These are phyloP conservation scores for Ophiostoma sp. DNA, from an alignment of 2,329 filamentous ascomycete species.

Conservation along the genomic window DNA sequence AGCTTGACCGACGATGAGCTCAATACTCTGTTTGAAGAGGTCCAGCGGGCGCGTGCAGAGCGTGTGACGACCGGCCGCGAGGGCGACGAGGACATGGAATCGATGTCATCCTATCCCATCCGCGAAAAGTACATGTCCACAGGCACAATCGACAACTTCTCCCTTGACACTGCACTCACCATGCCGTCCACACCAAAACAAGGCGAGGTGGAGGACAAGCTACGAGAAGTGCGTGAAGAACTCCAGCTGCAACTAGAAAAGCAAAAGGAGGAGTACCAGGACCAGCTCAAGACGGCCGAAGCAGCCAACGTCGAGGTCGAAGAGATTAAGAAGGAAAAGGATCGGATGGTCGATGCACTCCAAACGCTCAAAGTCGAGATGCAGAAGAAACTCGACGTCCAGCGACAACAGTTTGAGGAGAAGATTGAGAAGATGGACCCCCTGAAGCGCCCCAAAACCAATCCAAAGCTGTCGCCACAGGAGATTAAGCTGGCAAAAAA, in stretches of 20 bases:
- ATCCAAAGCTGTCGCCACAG: slow-evolving; percentile 65
- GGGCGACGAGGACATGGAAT: slow-evolving; percentile 86
- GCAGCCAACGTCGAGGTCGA: slow-evolving; percentile 76
- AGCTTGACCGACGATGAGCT: slow-evolving; percentile 91
- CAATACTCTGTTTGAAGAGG: slow-evolving; percentile 88
- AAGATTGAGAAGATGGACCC: slow-evolving; percentile 76
- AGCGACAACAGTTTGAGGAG: slow-evolving; percentile 80
- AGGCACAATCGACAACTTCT: slow-evolving; percentile 93
- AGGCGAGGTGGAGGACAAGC: slow-evolving; percentile 70
- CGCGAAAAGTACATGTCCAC: slow-evolving; percentile 95
- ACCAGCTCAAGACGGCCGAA: slow-evolving; percentile 73
- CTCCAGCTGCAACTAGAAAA: slow-evolving; percentile 81
- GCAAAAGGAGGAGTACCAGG: slow-evolving; percentile 80
- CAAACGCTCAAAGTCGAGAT: slow-evolving; percentile 81
- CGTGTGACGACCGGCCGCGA: slow-evolving; percentile 69
- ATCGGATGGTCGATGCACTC: slow-evolving; percentile 79
- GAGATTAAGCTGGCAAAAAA: slow-evolving; percentile 71
- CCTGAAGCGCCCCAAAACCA: slow-evolving; percentile 60
- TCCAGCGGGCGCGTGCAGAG: slow-evolving; percentile 81
- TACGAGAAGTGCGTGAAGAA: slow-evolving; percentile 74
- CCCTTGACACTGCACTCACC: slow-evolving; percentile 87
- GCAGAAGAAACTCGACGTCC: slow-evolving; percentile 78
- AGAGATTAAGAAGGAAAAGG: slow-evolving; percentile 80
- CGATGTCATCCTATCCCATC: slow-evolving; percentile 79
- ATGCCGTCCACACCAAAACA: slow-evolving; percentile 90